A percentile compares a stretch with the other conserved stretches of the same genome.
phyloP scores from a whole-genome alignment of 2,329 filamentous ascomycete genomes.

The Rugonectria rugulosa region DNA sequence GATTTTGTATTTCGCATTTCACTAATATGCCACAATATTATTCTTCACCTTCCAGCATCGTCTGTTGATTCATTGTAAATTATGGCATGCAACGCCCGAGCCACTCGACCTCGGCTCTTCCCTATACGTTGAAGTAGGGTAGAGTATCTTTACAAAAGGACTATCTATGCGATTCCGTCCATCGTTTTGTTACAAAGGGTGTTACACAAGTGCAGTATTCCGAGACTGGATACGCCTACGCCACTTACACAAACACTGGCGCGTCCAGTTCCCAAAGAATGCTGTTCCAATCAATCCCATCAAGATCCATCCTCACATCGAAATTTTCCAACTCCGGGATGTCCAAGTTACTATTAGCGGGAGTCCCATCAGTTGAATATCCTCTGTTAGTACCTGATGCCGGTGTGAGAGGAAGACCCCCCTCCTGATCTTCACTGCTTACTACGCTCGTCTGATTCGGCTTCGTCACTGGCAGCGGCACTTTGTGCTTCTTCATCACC shows the following conservation, averaged over 20 bases:
- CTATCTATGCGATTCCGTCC: too few species aligned
- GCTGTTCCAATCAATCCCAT: conserved; percentile 47
- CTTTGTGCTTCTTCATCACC: conserved; percentile 44
- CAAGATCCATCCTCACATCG: conserved; percentile 42
- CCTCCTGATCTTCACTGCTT: conserved; percentile 1
- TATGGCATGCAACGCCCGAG: too few species aligned
- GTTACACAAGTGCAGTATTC: too few species aligned
- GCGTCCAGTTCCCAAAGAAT: conserved; percentile 46
- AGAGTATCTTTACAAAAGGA: neutral
- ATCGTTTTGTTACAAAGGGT: too few species aligned
- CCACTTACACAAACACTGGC: conserved; percentile 30
- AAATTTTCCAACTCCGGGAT: conserved; percentile 39
- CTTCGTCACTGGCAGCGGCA: conserved; percentile 24
- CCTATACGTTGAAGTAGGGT: neutral
- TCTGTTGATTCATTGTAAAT: too few species aligned
- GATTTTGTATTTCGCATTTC: too few species aligned
- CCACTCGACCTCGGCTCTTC: neutral
- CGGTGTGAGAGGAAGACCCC: conserved; percentile 39
- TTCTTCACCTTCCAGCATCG: too few species aligned
- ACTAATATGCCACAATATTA: too few species aligned
- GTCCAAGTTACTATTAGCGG: conserved; percentile 14
- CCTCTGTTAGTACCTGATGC: conserved; percentile 30
- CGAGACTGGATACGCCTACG: too few species aligned
- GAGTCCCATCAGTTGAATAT: conserved; percentile 24
- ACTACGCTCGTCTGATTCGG: neutral